phyloP scores from a whole-genome alignment of 345 rosid species.

The Physaria fendleri region DNA sequence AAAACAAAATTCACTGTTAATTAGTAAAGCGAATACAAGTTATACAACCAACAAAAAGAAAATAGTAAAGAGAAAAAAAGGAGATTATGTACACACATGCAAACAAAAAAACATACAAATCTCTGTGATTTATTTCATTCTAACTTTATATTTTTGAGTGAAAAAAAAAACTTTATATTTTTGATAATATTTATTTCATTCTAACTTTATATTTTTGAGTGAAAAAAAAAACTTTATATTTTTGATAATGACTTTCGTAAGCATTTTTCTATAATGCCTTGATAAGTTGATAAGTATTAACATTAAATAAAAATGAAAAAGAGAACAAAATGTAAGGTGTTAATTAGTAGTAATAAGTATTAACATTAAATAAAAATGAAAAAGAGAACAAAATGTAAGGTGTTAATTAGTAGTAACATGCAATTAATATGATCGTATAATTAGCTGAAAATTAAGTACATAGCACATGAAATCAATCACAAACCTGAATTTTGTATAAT shows the following conservation, averaged over 20 bases:
- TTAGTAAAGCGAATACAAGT: not conserved
- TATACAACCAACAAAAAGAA: not conserved
- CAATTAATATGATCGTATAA: not conserved
- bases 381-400: not conserved
- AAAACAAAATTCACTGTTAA: not conserved
- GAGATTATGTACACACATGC: not conserved
- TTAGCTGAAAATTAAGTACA: not conserved
- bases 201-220: no score
- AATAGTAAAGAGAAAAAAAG: not conserved
- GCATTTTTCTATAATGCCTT: no score
- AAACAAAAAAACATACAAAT: not conserved
- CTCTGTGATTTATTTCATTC: not conserved
- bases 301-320: not conserved
- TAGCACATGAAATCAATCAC: not conserved
- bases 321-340: not conserved
- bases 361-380: no score
- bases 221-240: no score
- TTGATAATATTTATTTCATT: not conserved
- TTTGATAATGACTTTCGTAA: no score
- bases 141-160: no score
- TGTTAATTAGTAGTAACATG: not conserved
- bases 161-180: no score
- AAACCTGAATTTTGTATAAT: slow-evolving; percentile 3
- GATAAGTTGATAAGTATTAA: no score
- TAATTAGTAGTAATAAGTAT: not conserved